Evolutionary conservation across 176 grass and related monocot species (phyloP).

Genomic region (Ensete ventricosum): DNA sequence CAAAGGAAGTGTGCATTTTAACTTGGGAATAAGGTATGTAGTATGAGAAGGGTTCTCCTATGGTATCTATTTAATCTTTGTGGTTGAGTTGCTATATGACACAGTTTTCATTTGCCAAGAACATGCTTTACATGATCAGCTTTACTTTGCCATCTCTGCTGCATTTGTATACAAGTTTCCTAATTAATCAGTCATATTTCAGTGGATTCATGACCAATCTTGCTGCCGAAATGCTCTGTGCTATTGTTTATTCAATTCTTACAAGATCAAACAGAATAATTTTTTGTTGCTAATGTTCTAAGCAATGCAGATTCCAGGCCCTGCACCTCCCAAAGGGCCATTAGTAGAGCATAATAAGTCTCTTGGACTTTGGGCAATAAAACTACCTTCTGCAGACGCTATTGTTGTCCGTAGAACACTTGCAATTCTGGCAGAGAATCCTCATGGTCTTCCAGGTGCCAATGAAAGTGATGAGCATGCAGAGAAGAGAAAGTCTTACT

Average conservation of each 20-base stretch:
- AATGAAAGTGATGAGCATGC: slow-evolving; percentile 45
- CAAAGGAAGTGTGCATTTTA: not conserved
- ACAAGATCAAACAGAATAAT: slow-evolving; percentile 3
- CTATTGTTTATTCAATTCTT: too few species aligned
- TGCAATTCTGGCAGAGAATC: slow-evolving; percentile 42
- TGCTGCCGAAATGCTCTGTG: not conserved
- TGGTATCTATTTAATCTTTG: not conserved
- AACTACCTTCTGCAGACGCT: slow-evolving; percentile 73
- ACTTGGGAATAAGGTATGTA: not conserved
- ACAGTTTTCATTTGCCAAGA: not conserved
- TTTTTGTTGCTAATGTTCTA: not conserved
- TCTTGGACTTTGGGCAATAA: slow-evolving; percentile 60
- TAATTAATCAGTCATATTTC: not conserved
- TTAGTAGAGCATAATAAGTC: slow-evolving; percentile 51
- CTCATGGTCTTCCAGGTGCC: slow-evolving; percentile 47
- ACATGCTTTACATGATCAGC: not conserved
- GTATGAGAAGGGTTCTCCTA: not conserved
- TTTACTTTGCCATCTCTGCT: not conserved
- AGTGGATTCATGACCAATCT: not conserved
- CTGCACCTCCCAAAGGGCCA: slow-evolving; percentile 56
- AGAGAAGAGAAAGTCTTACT: slow-evolving; percentile 44
- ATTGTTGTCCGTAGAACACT: slow-evolving; percentile 68
- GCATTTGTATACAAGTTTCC: not conserved
- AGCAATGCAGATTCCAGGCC: slow-evolving; percentile 71
- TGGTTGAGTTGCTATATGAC: not conserved